phyloP scores from a whole-genome alignment of 257 asterid genomes.

The Linaria vulgaris region DNA sequence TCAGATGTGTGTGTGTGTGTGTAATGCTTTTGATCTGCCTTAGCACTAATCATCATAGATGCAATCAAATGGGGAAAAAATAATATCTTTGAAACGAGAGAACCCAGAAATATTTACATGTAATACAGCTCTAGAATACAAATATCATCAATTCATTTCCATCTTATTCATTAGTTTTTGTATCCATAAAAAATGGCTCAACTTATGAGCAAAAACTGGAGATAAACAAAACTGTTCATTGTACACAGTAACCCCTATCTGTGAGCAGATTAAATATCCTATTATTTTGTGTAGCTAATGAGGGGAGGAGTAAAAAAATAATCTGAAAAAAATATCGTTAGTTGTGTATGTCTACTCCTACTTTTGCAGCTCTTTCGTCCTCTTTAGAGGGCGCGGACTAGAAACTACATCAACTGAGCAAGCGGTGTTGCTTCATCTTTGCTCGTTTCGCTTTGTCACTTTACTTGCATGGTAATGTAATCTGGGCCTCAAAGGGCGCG shows the following conservation, averaged over 20 bases:
- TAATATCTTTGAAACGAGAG: slow-evolving; percentile 7
- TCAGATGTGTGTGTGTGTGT: not conserved
- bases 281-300: slow-evolving; percentile 30
- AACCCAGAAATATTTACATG: slow-evolving; percentile 24
- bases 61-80: not conserved
- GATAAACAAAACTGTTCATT: slow-evolving; percentile 28
- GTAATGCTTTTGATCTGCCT: not conserved
- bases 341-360: slow-evolving; percentile 34
- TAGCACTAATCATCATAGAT: not conserved
- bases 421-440: slow-evolving; percentile 11
- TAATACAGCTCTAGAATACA: slow-evolving; percentile 15
- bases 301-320: slow-evolving; percentile 33
- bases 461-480: slow-evolving; percentile 39
- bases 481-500: slow-evolving; percentile 39
- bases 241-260: slow-evolving; percentile 33
- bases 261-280: slow-evolving; percentile 23
- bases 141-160: slow-evolving; percentile 24
- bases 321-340: slow-evolving; percentile 38
- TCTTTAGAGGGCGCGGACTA: slow-evolving; percentile 19
- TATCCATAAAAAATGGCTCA: slow-evolving; percentile 45
- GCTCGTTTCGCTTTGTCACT: slow-evolving; percentile 27
- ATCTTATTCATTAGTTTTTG: slow-evolving; percentile 18
- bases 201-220: slow-evolving; percentile 36
- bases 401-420: too few species aligned
- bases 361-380: slow-evolving; percentile 28